Evolutionary conservation across 768 basidiomycete genomes (phyloP).

Genomic region (Serendipita vermifera): DNA sequence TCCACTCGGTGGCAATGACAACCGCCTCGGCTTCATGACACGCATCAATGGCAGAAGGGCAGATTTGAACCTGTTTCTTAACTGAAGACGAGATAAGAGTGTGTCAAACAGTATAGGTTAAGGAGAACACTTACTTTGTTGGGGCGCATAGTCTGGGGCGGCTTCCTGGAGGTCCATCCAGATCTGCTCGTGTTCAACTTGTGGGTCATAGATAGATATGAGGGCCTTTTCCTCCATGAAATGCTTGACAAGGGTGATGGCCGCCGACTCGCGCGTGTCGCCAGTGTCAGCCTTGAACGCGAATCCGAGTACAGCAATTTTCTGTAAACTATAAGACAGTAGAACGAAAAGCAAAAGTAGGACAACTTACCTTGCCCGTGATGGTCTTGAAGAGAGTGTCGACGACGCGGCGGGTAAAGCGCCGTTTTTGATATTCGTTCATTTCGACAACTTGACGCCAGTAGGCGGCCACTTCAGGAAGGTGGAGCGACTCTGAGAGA

Average conservation of each 20-base stretch:
- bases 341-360: background rate
- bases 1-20: conserved; percentile 96
- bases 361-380: conserved; percentile 62
- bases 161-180: conserved; percentile 68
- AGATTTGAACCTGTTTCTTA: conserved; percentile 79
- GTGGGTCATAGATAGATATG: conserved; percentile 84
- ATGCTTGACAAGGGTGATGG: conserved; percentile 87
- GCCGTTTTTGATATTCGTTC: conserved; percentile 96
- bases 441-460: conserved; percentile 95
- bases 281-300: conserved; percentile 99
- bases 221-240: conserved; percentile 83
- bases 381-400: conserved; percentile 98
- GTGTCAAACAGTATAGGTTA: conserved; percentile 1
- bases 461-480: conserved; percentile 94
- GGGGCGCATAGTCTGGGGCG: conserved; percentile 47
- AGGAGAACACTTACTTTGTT: conserved; percentile 40
- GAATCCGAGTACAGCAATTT: conserved; percentile 92
- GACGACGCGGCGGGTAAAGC: conserved; percentile 93
- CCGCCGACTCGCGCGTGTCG: conserved; percentile 94
- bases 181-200: conserved; percentile 76
- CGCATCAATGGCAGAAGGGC: conserved; percentile 65
- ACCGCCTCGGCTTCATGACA: conserved; percentile 84
- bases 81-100: conserved; percentile 34
- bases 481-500: conserved; percentile 83
- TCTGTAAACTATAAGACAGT: conserved; percentile 28